Percentiles rank a stretch among this genome's conserved stretches.
Evolutionary conservation across 768 basidiomycete species (phyloP).

Genomic region (Mycena latifolia): DNA sequence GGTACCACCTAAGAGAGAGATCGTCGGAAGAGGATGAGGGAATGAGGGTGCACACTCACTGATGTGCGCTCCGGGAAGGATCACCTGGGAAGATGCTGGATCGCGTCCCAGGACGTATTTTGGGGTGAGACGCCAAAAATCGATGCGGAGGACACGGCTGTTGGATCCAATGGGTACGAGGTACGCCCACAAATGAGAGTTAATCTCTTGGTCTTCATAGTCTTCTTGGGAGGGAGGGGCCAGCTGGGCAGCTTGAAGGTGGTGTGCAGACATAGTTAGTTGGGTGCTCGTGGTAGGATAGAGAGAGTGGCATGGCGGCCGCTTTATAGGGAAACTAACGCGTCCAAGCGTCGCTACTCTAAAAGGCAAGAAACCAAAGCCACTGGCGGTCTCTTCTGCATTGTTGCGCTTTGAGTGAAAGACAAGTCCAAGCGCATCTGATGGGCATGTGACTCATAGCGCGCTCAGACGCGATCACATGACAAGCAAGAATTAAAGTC

Average conservation of each 20-base stretch:
- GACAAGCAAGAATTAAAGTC: not conserved
- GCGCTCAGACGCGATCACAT: conserved; percentile 26
- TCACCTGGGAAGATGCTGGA: conserved; percentile 7
- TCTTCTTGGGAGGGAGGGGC: conserved; percentile 1
- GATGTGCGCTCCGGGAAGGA: conserved; percentile 28
- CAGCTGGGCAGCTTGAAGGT: too few relatives aligned
- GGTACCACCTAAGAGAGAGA: conserved; percentile 10
- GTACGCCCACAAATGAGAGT: conserved; percentile 29
- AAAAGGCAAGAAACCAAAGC: conserved; percentile 14
- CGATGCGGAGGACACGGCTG: conserved; percentile 15
- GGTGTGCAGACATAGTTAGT: too few relatives aligned
- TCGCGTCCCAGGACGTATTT: conserved; percentile 16
- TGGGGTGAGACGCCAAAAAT: conserved; percentile 30
- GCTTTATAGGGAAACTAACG: conserved; percentile 4
- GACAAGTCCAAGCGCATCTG: too few relatives aligned
- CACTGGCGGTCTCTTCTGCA: not conserved
- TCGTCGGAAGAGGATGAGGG: not conserved
- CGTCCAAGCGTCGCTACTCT: conserved; percentile 21
- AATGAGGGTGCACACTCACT: conserved; percentile 9
- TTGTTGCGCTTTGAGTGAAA: conserved; percentile 13
- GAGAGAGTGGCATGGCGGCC: conserved; percentile 8
- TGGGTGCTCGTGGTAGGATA: not conserved
- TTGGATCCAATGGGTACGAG: conserved; percentile 11
- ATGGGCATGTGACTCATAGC: too few relatives aligned
- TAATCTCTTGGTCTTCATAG: not conserved